Conservation (phyloP, 306 rosid species). For the Prunus fruticosa region DNA sequence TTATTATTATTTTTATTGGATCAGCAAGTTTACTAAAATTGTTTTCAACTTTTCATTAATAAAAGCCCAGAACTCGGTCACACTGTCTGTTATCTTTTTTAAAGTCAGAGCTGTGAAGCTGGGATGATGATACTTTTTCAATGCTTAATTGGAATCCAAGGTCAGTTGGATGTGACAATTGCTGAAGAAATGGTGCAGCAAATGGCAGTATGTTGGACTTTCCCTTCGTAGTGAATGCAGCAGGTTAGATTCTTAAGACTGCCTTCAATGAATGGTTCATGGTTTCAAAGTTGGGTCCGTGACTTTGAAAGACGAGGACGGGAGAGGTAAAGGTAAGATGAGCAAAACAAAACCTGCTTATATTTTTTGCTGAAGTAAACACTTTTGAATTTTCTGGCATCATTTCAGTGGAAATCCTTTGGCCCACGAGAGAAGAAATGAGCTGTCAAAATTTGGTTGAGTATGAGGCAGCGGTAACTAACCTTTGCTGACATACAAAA, state of each 20-base stretch:
- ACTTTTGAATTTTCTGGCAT: neutral
- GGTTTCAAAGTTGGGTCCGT: slow-evolving; percentile 12
- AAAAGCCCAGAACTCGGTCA: neutral
- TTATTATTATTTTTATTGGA: neutral
- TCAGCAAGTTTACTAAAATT: neutral
- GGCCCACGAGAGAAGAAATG: slow-evolving; percentile 1
- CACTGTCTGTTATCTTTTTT: neutral
- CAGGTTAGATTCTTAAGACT: slow-evolving; percentile 6
- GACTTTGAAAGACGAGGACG: neutral
- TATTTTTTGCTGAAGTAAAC: neutral
- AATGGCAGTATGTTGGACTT: slow-evolving; percentile 27
- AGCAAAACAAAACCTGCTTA: neutral
- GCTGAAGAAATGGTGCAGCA: slow-evolving; percentile 22
- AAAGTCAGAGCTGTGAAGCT: slow-evolving; percentile 30
- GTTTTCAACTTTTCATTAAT: neutral
- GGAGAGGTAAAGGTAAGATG: neutral
- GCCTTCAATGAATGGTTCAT: neutral
- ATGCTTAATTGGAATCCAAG: slow-evolving; percentile 52
- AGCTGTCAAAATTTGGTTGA: neutral
- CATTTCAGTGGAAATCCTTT: neutral
- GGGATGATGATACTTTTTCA: slow-evolving; percentile 29
- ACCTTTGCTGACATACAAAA: neutral
- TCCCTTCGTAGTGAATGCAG: neutral
- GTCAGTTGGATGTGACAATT: slow-evolving; percentile 45
- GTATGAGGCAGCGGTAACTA: neutral